Percentiles rank a stretch among this genome's conserved stretches.
phyloP scores from a whole-genome alignment of 768 basidiomycete genomes.

The Ramaria rubella region DNA sequence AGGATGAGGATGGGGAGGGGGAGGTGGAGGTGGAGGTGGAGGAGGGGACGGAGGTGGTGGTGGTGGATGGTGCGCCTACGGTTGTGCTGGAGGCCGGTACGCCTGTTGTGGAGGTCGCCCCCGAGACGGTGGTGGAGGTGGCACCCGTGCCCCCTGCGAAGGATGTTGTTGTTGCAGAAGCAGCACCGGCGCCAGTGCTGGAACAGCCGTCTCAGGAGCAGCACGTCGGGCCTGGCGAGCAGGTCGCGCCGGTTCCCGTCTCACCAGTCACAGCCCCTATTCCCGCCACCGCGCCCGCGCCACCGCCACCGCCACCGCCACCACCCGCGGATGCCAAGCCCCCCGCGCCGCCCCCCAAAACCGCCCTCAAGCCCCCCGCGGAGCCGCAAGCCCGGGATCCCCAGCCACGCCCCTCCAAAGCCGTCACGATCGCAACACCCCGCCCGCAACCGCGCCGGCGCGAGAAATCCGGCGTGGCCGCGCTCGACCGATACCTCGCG shows the following conservation, averaged over 20 bases:
- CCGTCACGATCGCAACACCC: conserved; percentile 10
- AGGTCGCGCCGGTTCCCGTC: too few species aligned
- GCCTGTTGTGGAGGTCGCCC: conserved; percentile 21
- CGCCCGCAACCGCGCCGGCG: conserved; percentile 41
- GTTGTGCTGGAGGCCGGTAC: too few species aligned
- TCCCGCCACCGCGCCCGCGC: neutral
- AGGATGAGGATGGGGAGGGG: conserved; percentile 32
- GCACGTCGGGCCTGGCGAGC: too few species aligned
- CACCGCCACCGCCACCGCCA: conserved; percentile 14
- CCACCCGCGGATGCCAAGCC: conserved; percentile 8
- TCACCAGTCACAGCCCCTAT: too few species aligned
- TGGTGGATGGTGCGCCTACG: conserved; percentile 12
- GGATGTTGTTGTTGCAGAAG: neutral
- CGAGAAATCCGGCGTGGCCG: conserved; percentile 79
- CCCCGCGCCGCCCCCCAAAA: conserved; percentile 28
- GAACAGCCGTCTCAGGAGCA: too few species aligned
- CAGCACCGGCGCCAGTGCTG: conserved; percentile 3
- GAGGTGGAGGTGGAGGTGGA: conserved; percentile 27
- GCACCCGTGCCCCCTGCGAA: conserved; percentile 7
- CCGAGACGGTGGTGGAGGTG: conserved; percentile 59
- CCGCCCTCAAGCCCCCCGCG: conserved; percentile 11
- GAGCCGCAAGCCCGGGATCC: too few species aligned
- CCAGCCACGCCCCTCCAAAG: conserved; percentile 15
- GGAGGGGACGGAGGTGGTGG: conserved; percentile 29
- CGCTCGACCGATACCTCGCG: conserved; percentile 66